Base-by-base conservation (phyloP, 116 monocot genomes). In the Papilionanthe hybrid region DNA sequence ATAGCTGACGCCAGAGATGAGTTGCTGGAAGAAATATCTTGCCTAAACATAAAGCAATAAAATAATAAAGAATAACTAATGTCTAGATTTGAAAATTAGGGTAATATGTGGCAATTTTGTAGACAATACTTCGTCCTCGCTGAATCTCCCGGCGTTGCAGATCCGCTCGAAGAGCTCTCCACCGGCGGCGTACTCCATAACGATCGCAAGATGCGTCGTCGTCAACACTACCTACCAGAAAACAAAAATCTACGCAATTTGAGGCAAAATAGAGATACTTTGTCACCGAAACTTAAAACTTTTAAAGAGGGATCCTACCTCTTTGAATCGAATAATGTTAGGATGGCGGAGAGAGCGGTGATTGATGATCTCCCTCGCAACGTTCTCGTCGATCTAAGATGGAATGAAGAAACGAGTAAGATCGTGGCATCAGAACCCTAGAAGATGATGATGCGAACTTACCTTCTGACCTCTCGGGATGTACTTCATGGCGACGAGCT, bases 401-500 rank as follows among this genome's bases (percentile, higher is more conserved):
- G 22, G 20, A 20, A 3, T 9, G 17, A 73, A 0, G 13, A 53
- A 29, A 76, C 5, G 19, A 7, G 13, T 32, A 32, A 29, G 37
- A 56, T 55, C 47, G 20, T 9, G 4, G 11, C 75, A 75, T 23
- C 7, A 28, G 27, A 75, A 17, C 43, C 7, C 75, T 25, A 49
- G 10, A 22, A 49, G 3, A 22, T 4, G 12, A 27, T 27, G 25
- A 75, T 10, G 27, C 2, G 7, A 49, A 49, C 3, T 53, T 37
- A 57, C 77, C 56, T 57, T 77, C 37, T 55, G 44, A 9, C 77
- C 77, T 57, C 77, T 77, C 7, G 42, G 44, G 7, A 77, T 77
- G 25, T 79, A 87, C 79, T 87, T 87, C 79, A 87, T 84, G 60
- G 87, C 87, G 66, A 87, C 84, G 60, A 87, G 87, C 82, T 87